A percentile compares a stretch with the other conserved stretches of the same genome.
These are phyloP conservation scores for Acrodontium crateriforme DNA, from an alignment of 2,329 filamentous ascomycete genomes.

Conservation along the genomic window DNA sequence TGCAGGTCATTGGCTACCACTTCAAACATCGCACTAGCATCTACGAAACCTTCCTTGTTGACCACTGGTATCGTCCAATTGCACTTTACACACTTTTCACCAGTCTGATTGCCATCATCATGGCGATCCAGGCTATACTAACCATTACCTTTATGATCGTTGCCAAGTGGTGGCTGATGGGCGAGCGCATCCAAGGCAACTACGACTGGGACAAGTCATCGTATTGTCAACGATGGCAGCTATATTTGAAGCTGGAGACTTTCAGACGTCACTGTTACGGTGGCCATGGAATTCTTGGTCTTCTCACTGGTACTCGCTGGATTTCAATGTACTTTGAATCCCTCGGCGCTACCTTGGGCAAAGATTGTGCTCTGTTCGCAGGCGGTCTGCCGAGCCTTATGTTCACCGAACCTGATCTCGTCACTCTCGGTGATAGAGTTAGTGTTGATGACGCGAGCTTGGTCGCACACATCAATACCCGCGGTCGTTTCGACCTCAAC, in stretches of 20 bases:
- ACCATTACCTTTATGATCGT: conserved; percentile 32
- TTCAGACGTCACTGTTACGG: conserved; percentile 38
- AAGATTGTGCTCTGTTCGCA: conserved; percentile 42
- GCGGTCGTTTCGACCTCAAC: conserved; percentile 44
- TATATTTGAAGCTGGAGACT: conserved; percentile 39
- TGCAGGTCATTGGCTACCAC: conserved; percentile 32
- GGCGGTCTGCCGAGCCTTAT: conserved; percentile 39
- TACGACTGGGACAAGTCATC: conserved; percentile 43
- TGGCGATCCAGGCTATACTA: conserved; percentile 29
- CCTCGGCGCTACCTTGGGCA: conserved; percentile 40
- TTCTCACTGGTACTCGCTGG: conserved; percentile 42
- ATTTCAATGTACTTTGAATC: conserved; percentile 40
- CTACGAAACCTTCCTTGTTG: neutral
- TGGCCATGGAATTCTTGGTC: conserved; percentile 36
- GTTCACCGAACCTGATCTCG: conserved; percentile 45
- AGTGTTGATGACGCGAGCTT: conserved; percentile 42
- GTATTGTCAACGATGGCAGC: conserved; percentile 46
- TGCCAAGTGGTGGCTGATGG: conserved; percentile 40
- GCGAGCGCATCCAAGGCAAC: conserved; percentile 37
- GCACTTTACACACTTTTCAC: conserved; percentile 30
- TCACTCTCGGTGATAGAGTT: conserved; percentile 40
- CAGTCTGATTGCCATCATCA: conserved; percentile 29
- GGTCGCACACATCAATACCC: conserved; percentile 43
- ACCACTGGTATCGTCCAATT: conserved; percentile 18
- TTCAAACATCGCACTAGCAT: conserved; percentile 13